Evolutionary conservation across 2,329 filamentous ascomycete genomes (phyloP), one percentile per base, ranked within the genome.

Genomic region (Zarea fungicola): DNA sequence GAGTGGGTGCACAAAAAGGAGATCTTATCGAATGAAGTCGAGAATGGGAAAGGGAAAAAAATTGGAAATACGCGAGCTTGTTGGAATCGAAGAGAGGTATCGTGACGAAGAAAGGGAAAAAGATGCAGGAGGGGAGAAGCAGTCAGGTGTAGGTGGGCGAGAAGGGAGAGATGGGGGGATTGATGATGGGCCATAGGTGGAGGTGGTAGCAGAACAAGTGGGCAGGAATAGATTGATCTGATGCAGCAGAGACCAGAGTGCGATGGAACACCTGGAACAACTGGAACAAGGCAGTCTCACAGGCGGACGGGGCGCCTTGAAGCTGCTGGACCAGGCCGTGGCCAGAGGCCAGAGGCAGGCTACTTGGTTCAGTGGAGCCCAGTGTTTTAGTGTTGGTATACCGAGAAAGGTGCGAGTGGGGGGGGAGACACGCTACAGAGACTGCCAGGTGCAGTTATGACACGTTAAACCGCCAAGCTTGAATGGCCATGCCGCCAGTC

Each of bases 141-240:
- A 55, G 54, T 51, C 49, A 50, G 49, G 54, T 52, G 51, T 55
- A 42, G 51, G 42, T 47, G 50, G 54, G 42, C 32, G 42, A 48
- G 46, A 51, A 41, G 52, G 42, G 50, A 29, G 47, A 50, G 51
- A 50, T 48, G 48, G 45, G 49, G 37, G 52, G 45, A 42, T 43
- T 44, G 48, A 32, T 42, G 51, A 37, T 47, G 44, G 52, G n/a
- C n/a, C n/a, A n/a, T n/a, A n/a, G 45, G 53, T 55, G 55, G 41
- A 41, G 41, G n/a, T 19, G 25, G n/a, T 9, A n/a, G 31, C 31
- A 34, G 31, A 18, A 14, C n/a, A 22, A 39, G 39, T 25, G 11
- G 25, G 40, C 26, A 31, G 40, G 40, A 42, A 42, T 42, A 42
- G 26, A 42, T 42, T 42, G 40, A 43, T 43, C 41, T 45, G 23